Conservation (phyloP, 2,329 filamentous ascomycete species). For the Neopestalotiopsis clavispora region DNA sequence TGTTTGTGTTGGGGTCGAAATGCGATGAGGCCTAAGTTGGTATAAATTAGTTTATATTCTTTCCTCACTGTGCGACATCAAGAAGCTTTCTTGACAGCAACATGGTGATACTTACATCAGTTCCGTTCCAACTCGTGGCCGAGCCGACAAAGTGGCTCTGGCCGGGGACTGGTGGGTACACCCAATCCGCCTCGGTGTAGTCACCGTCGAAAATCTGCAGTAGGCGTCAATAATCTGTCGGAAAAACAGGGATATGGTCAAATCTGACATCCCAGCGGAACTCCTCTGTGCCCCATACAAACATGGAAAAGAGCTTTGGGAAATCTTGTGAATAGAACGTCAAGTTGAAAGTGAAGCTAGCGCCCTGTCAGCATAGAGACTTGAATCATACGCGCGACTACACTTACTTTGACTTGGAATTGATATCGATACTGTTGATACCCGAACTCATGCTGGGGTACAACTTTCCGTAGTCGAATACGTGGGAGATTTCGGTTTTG, state of each 20-base stretch:
- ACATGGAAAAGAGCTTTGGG: constrained; percentile 26
- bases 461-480: constrained; percentile 24
- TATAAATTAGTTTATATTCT: no score
- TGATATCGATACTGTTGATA: constrained; percentile 13
- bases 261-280: constrained; percentile 33
- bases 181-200: constrained; percentile 46
- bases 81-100: no score
- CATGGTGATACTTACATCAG: constrained; percentile 23
- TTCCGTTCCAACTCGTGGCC: constrained; percentile 43
- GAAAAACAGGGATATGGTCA: neutral
- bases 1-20: constrained; percentile 40
- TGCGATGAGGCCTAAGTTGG: constrained; percentile 27
- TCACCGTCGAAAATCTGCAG: constrained; percentile 41
- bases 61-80: no score
- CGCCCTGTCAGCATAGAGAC: neutral
- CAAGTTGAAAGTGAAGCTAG: constrained; percentile 34
- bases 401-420: constrained; percentile 26
- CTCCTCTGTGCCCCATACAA: constrained; percentile 31
- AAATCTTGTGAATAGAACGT: constrained; percentile 29
- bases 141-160: constrained; percentile 47
- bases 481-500: constrained; percentile 22
- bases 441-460: constrained; percentile 24
- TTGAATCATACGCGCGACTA: neutral
- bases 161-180: constrained; percentile 45
- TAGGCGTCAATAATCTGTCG: neutral